Evolutionary conservation across 164 flowering plant species (phyloP).

Genomic region (Platanus orientalis): DNA sequence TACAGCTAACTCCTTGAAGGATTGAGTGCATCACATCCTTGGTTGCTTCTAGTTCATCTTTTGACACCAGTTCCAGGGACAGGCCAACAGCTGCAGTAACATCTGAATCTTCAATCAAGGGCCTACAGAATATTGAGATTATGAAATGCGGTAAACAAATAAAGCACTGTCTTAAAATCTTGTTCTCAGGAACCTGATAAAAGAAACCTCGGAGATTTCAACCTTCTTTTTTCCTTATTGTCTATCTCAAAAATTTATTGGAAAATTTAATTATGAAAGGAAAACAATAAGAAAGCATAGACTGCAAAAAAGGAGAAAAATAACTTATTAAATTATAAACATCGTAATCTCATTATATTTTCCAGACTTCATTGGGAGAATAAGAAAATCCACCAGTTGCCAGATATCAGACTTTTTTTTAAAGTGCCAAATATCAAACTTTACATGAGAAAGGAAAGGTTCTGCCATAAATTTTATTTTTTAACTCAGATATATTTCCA

Average conservation of each 20-base stretch:
- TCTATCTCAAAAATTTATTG: too few species aligned
- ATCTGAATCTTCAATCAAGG: slow-evolving; percentile 54
- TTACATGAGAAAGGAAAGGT: background rate
- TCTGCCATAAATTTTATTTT: background rate
- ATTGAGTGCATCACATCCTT: slow-evolving; percentile 69
- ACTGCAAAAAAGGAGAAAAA: too few species aligned
- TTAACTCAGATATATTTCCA: background rate
- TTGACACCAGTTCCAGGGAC: slow-evolving; percentile 72
- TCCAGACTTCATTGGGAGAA: too few species aligned
- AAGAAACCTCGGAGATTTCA: background rate
- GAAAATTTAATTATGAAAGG: too few species aligned
- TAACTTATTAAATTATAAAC: too few species aligned
- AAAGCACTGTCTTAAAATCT: background rate
- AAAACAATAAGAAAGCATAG: too few species aligned
- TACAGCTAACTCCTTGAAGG: slow-evolving; percentile 98
- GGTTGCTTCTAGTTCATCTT: slow-evolving; percentile 69
- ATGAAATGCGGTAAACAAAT: background rate
- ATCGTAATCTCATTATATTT: too few species aligned
- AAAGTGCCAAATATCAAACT: background rate
- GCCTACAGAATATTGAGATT: slow-evolving; percentile 11
- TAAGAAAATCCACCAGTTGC: background rate
- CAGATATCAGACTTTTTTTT: background rate
- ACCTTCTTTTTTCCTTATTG: background rate
- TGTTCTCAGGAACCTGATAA: too few species aligned
- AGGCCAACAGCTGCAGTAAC: slow-evolving; percentile 89